phyloP scores from a whole-genome alignment of 208 protist species.

The Wallacemonas sp. region DNA sequence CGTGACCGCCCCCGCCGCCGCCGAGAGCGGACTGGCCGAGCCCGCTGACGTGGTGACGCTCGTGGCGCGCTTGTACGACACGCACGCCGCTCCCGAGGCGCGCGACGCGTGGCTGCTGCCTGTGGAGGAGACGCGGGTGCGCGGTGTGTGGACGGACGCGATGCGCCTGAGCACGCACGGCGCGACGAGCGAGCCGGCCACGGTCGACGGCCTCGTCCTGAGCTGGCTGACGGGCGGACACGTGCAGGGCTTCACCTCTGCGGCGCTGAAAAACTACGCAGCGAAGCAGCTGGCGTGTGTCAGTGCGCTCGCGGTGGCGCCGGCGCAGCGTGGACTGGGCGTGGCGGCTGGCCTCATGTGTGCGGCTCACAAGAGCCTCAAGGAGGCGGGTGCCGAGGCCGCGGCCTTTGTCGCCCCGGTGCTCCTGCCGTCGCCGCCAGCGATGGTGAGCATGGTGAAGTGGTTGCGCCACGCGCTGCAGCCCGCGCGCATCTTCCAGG shows the following conservation, averaged over 20 bases:
- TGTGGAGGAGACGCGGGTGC: slow-evolving; percentile 12
- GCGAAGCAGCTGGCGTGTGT: slow-evolving; percentile 22
- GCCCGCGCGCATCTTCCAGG: slow-evolving; percentile 35
- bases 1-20: background rate
- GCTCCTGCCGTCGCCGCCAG: slow-evolving; percentile 43
- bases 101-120: slow-evolving; percentile 13
- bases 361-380: slow-evolving; percentile 22
- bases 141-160: background rate
- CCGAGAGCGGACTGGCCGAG: background rate
- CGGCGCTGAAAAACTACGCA: slow-evolving; percentile 16
- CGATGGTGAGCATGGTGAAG: slow-evolving; percentile 63
- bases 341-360: slow-evolving; percentile 43
- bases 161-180: background rate
- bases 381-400: slow-evolving; percentile 6
- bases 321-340: slow-evolving; percentile 21
- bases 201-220: slow-evolving; percentile 27
- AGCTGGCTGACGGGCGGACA: slow-evolving; percentile 13
- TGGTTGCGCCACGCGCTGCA: slow-evolving; percentile 66
- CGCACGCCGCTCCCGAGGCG: slow-evolving; percentile 16
- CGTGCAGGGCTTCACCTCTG: slow-evolving; percentile 15
- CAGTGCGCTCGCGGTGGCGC: slow-evolving; percentile 36
- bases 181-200: background rate
- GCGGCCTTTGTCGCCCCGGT: slow-evolving; percentile 53
- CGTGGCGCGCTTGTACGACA: slow-evolving; percentile 7
- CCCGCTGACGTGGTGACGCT: slow-evolving; percentile 15